phyloP scores from a whole-genome alignment of 148 eudicot genomes.

The Salicornia ramosissima region DNA sequence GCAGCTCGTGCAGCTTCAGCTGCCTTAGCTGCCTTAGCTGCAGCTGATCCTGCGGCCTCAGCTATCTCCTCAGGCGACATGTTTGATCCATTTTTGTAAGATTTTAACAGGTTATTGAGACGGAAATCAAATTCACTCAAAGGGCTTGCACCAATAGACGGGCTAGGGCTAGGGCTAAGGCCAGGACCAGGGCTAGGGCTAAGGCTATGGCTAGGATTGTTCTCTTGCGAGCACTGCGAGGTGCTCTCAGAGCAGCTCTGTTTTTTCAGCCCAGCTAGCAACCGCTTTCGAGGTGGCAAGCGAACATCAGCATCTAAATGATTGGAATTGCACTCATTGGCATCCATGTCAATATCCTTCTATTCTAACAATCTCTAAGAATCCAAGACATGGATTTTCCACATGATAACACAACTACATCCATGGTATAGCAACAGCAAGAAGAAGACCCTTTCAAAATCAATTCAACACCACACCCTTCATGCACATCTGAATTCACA shows the following conservation, averaged over 20 bases:
- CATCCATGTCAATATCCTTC: slow-evolving; percentile 44
- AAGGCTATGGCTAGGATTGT: slow-evolving; percentile 25
- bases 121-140: slow-evolving; percentile 40
- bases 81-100: slow-evolving; percentile 49
- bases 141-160: slow-evolving; percentile 25
- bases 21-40: slow-evolving; percentile 44
- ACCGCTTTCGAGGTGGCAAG: slow-evolving; percentile 92
- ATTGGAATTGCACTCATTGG: slow-evolving; percentile 46
- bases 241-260: slow-evolving; percentile 51
- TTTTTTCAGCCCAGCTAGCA: slow-evolving; percentile 71
- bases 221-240: slow-evolving; percentile 33
- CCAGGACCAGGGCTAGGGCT: slow-evolving; percentile 17
- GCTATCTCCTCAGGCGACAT: slow-evolving; percentile 67
- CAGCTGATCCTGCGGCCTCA: slow-evolving; percentile 57
- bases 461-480: slow-evolving; percentile 25
- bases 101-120: slow-evolving; percentile 42
- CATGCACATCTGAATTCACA: slow-evolving; percentile 20
- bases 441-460: slow-evolving; percentile 16
- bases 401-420: slow-evolving; percentile 20
- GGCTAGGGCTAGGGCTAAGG: slow-evolving; percentile 25
- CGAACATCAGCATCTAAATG: slow-evolving; percentile 65
- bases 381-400: slow-evolving; percentile 8
- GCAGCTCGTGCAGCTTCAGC: slow-evolving; percentile 67
- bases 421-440: slow-evolving; percentile 25
- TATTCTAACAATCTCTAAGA: slow-evolving; percentile 21